phyloP scores from a whole-genome alignment of 2,329 filamentous ascomycete species.

The Cladobotryum mycophilum region DNA sequence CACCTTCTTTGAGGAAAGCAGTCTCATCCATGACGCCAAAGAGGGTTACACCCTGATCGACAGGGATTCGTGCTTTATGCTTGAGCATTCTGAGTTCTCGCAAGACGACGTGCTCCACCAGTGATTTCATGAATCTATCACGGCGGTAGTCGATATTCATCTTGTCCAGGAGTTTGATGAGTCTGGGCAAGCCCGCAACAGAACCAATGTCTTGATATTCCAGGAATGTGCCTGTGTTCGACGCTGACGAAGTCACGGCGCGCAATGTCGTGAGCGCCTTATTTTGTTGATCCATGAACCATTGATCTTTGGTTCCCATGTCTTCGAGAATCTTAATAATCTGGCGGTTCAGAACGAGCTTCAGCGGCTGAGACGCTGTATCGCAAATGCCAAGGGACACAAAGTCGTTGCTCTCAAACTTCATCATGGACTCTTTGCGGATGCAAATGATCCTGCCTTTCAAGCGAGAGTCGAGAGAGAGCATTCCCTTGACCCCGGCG shows the following conservation, averaged over 20 bases:
- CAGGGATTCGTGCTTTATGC: constrained; percentile 68
- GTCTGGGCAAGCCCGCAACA: constrained; percentile 50
- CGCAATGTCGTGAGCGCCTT: constrained; percentile 56
- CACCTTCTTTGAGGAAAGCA: constrained; percentile 54
- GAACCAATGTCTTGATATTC: constrained; percentile 55
- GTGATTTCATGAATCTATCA: constrained; percentile 63
- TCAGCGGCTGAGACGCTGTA: constrained; percentile 58
- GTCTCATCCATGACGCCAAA: constrained; percentile 85
- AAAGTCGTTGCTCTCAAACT: constrained; percentile 56
- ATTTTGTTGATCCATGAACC: constrained; percentile 60
- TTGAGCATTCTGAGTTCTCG: constrained; percentile 68
- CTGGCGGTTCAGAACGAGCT: constrained; percentile 68
- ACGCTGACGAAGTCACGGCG: constrained; percentile 48
- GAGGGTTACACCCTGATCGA: constrained; percentile 64
- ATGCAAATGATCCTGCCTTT: constrained; percentile 53
- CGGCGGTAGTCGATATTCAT: constrained; percentile 58
- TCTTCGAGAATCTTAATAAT: constrained; percentile 85
- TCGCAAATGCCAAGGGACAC: constrained; percentile 66
- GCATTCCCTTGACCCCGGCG: constrained; percentile 71
- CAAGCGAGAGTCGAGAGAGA: constrained; percentile 60
- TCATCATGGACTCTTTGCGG: constrained; percentile 67
- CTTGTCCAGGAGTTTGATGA: constrained; percentile 54
- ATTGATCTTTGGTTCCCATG: constrained; percentile 50
- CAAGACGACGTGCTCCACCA: constrained; percentile 66
- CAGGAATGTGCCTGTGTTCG: constrained; percentile 62